phyloP scores from a whole-genome alignment of 306 rosid species.

The Castanea sativa region DNA sequence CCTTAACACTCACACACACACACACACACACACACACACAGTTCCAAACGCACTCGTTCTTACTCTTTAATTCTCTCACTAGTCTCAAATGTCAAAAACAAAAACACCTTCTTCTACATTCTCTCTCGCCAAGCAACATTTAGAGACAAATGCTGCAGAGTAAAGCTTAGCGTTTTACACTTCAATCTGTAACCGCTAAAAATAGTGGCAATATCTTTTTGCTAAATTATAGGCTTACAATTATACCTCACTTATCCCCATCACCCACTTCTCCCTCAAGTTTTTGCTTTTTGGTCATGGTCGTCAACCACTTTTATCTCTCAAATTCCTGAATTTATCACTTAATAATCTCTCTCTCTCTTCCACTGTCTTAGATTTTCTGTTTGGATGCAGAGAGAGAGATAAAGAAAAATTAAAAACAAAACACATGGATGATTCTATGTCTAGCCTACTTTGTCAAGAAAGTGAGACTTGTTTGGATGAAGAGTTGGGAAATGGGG shows the following conservation, averaged over 20 bases:
- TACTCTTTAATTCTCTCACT: neutral
- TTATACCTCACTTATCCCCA: conserved; percentile 16
- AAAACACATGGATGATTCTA: conserved; percentile 38
- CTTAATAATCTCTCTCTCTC: neutral
- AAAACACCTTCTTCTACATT: neutral
- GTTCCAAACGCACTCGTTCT: neutral
- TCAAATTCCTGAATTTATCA: conserved; percentile 11
- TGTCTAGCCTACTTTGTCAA: conserved; percentile 43
- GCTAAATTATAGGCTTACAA: conserved; percentile 19
- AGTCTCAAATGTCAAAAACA: neutral
- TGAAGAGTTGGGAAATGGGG: conserved; percentile 33
- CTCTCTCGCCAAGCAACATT: conserved; percentile 13
- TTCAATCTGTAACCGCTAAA: conserved; percentile 35
- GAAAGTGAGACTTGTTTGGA: conserved; percentile 37
- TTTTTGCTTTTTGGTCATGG: conserved; percentile 8
- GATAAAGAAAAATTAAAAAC: neutral
- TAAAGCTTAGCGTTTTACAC: conserved; percentile 5
- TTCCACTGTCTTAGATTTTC: conserved; percentile 12
- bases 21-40: neutral
- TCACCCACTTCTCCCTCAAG: conserved; percentile 8
- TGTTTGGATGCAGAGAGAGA: conserved; percentile 1
- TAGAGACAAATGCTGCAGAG: neutral
- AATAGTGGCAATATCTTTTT: conserved; percentile 14
- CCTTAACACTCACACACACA: conserved; percentile 14
- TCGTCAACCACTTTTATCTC: conserved; percentile 21